Base-by-base conservation (phyloP, 495 filamentous ascomycete species). In the Trichoderma asperelloides region DNA sequence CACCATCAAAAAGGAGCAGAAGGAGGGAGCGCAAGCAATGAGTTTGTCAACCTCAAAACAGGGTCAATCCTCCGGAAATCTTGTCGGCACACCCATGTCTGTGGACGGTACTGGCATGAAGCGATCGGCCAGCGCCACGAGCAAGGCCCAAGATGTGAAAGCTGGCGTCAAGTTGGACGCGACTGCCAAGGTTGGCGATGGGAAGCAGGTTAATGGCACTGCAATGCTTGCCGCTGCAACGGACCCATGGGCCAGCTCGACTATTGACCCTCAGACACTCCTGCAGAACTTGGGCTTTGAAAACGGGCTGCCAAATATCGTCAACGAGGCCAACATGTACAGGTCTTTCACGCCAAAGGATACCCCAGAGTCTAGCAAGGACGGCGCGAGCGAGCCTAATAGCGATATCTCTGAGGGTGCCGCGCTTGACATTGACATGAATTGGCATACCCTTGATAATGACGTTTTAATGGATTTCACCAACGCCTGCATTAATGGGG, bases 321-420 rank as follows among this genome's bases (percentile, higher is more conserved):
- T 81, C 62, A 72, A 75, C 0, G 82, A 86, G 60, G 77, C 81
- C 72, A 76, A 70, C 62, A 71, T 79, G 11, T 84, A 83, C 67
- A 76, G 81, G 33, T 76, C 75, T 9, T 74, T 81, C 51, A 81
- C 82, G 57, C 83, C 82, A 0, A 84, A 86, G 40, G 82, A 85
- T 68, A 86, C 83, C 12, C 83, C 83, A 8, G 83, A 85, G 64
- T 86, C 83, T 11, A 80, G 78, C 72, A 84, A 84, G 70, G 81
- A 85, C 65, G 78, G 78, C 6, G 69, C 73, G 51, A 84, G 82
- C 30, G 83, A 86, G 65, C 79, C 80, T 27, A 85, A 79, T 62
- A 84, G 81, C 70, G 83, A 86, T 64, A 77, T 85, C 30, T 78
- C 80, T 15, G 82, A 85, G 62, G 75, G 74, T 2, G 77, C 79